A percentile compares a stretch with the other conserved stretches of the same genome.
These are phyloP conservation scores for Aspergillus nomiae DNA, from an alignment of 2,329 filamentous ascomycete species.

Conservation along the genomic window DNA sequence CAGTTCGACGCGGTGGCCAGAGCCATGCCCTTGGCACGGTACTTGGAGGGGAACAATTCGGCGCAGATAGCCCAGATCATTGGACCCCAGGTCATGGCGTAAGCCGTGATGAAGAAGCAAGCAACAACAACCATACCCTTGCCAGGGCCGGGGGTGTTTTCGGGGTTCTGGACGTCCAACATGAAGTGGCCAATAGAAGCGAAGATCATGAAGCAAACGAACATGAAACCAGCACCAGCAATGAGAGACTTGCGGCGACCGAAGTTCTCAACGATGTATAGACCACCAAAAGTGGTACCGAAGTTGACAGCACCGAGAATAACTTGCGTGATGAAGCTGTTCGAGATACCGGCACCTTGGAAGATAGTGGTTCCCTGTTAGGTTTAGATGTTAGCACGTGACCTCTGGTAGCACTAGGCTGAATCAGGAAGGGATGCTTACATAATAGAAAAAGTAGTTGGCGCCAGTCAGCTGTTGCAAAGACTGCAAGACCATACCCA, in stretches of 20 bases:
- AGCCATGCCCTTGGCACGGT: slow-evolving; percentile 74
- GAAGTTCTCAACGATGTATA: slow-evolving; percentile 69
- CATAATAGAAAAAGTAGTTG: slow-evolving; percentile 60
- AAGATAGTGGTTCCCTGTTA: slow-evolving; percentile 53
- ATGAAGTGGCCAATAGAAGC: slow-evolving; percentile 56
- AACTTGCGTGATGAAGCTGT: slow-evolving; percentile 65
- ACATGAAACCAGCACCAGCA: slow-evolving; percentile 67
- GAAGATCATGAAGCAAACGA: slow-evolving; percentile 66
- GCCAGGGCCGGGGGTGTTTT: slow-evolving; percentile 53
- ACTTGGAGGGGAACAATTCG: slow-evolving; percentile 46
- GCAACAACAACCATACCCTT: slow-evolving; percentile 72
- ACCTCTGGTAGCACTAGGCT: neutral
- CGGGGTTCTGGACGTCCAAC: slow-evolving; percentile 41
- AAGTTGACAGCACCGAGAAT: slow-evolving; percentile 70
- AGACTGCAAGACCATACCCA: slow-evolving; percentile 47
- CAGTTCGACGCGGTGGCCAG: slow-evolving; percentile 80
- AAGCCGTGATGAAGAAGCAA: slow-evolving; percentile 71
- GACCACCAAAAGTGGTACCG: slow-evolving; percentile 63
- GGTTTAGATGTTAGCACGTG: slow-evolving; percentile 13
- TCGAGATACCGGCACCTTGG: slow-evolving; percentile 63
- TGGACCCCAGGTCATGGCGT: slow-evolving; percentile 70
- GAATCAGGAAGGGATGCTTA: slow-evolving; percentile 12
- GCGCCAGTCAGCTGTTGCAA: slow-evolving; percentile 50
- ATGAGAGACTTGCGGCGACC: slow-evolving; percentile 70
- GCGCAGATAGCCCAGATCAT: slow-evolving; percentile 52